Conservation (phyloP, 495 filamentous ascomycete species). For the Cetradonia linearis region DNA sequence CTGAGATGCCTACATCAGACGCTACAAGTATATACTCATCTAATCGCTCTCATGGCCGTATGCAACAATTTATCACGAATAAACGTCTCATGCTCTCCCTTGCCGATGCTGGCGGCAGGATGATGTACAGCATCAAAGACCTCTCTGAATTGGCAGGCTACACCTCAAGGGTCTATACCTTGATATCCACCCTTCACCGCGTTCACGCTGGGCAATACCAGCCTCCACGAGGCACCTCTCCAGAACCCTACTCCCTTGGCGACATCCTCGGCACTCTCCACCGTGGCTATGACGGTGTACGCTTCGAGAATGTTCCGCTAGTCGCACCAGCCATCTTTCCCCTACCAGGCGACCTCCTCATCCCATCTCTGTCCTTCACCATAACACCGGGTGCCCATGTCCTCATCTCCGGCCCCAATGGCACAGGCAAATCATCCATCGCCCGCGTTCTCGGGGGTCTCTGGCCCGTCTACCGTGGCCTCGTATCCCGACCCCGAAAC, state of each 20-base stretch:
- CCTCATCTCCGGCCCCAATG: constrained; percentile 89
- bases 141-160: constrained; percentile 93
- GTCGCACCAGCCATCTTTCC: constrained; percentile 74
- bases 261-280: constrained; percentile 90
- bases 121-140: constrained; percentile 99
- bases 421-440: constrained; percentile 86
- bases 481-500: constrained; percentile 74
- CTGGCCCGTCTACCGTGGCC: constrained; percentile 90
- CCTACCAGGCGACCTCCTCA: constrained; percentile 78
- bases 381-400: constrained; percentile 86
- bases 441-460: constrained; percentile 82
- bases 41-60: constrained; percentile 67
- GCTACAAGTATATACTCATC: constrained; percentile 26
- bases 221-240: constrained; percentile 49
- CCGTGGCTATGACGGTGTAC: constrained; percentile 86
- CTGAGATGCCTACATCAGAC: constrained; percentile 45
- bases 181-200: constrained; percentile 88
- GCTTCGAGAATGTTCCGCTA: constrained; percentile 86
- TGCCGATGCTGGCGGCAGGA: constrained; percentile 88
- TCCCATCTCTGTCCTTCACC: constrained; percentile 77
- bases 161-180: constrained; percentile 88
- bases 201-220: constrained; percentile 86
- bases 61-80: constrained; percentile 99
- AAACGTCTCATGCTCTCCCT: constrained; percentile 97
- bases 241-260: constrained; percentile 76